Conservation (phyloP, 2,329 filamentous ascomycete species). For the Colletotrichum lindemuthianum region DNA sequence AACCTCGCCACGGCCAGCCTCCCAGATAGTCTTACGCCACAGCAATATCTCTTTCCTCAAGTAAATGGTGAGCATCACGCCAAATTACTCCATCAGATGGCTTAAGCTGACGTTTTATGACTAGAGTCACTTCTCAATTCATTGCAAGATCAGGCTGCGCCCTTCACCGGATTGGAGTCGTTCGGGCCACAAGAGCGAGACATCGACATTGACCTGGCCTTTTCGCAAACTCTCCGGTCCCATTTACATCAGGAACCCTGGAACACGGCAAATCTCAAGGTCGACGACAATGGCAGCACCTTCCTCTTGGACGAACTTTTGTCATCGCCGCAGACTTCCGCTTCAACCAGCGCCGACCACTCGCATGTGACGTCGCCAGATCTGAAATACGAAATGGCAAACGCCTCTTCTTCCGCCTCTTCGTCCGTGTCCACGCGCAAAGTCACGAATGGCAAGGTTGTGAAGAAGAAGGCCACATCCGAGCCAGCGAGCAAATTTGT, state of each 20-base stretch:
- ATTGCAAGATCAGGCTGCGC: conserved; percentile 43
- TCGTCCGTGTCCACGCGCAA: conserved; percentile 50
- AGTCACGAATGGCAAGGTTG: conserved; percentile 54
- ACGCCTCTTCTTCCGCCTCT: conserved; percentile 40
- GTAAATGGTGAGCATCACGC: conserved; percentile 43
- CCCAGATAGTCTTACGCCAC: conserved; percentile 49
- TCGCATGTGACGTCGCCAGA: conserved; percentile 40
- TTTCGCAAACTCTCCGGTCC: conserved; percentile 46
- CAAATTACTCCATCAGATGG: background rate
- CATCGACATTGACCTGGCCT: conserved; percentile 49
- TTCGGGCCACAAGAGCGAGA: conserved; percentile 41
- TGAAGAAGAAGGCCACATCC: conserved; percentile 52
- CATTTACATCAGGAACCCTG: conserved; percentile 51
- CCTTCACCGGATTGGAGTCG: conserved; percentile 39
- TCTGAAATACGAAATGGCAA: conserved; percentile 42
- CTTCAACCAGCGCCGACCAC: conserved; percentile 41
- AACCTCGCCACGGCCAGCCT: conserved; percentile 39
- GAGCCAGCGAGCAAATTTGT: conserved; percentile 55
- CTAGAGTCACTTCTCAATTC: conserved; percentile 44
- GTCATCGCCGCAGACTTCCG: conserved; percentile 44
- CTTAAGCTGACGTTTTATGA: conserved; percentile 36
- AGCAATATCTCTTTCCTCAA: conserved; percentile 52
- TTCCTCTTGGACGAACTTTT: conserved; percentile 53
- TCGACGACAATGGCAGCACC: conserved; percentile 42
- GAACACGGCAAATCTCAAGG: conserved; percentile 51